These are phyloP conservation scores for Curvularia hawaiiensis DNA, from an alignment of 2,329 filamentous ascomycete genomes.

Conservation along the genomic window DNA sequence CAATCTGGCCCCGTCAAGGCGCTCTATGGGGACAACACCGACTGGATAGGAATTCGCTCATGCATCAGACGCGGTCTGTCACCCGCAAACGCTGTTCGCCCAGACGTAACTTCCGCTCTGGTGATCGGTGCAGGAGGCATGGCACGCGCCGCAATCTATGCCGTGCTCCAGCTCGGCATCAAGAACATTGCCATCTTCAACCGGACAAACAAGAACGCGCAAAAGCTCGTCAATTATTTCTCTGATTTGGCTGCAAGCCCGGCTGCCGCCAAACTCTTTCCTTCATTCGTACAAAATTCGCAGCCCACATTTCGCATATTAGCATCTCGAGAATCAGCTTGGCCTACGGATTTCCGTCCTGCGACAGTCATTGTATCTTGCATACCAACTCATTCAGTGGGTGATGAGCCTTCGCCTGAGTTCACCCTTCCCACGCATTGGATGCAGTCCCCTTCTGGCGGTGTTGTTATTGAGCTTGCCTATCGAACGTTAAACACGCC, in stretches of 20 bases:
- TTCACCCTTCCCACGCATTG: slow-evolving; percentile 72
- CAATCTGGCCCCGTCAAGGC: slow-evolving; percentile 69
- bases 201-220: slow-evolving; percentile 67
- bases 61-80: slow-evolving; percentile 74
- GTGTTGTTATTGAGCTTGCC: slow-evolving; percentile 74
- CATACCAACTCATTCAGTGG: slow-evolving; percentile 71
- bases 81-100: slow-evolving; percentile 65
- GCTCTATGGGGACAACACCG: slow-evolving; percentile 78
- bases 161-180: slow-evolving; percentile 79
- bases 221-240: slow-evolving; percentile 71
- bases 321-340: slow-evolving; percentile 61
- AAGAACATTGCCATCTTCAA: slow-evolving; percentile 77
- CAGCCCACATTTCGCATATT: slow-evolving; percentile 62
- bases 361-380: slow-evolving; percentile 78
- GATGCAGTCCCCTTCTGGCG: slow-evolving; percentile 74
- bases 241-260: slow-evolving; percentile 52
- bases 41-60: slow-evolving; percentile 78
- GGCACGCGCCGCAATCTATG: slow-evolving; percentile 77
- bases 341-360: slow-evolving; percentile 65
- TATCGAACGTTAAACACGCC: slow-evolving; percentile 76
- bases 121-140: slow-evolving; percentile 69
- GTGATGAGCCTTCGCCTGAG: slow-evolving; percentile 66
- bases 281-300: slow-evolving; percentile 32
- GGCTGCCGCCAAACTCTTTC: slow-evolving; percentile 26
- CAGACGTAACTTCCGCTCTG: slow-evolving; percentile 55